phyloP scores from a whole-genome alignment of 768 basidiomycete genomes.

The Podaxis rugospora region DNA sequence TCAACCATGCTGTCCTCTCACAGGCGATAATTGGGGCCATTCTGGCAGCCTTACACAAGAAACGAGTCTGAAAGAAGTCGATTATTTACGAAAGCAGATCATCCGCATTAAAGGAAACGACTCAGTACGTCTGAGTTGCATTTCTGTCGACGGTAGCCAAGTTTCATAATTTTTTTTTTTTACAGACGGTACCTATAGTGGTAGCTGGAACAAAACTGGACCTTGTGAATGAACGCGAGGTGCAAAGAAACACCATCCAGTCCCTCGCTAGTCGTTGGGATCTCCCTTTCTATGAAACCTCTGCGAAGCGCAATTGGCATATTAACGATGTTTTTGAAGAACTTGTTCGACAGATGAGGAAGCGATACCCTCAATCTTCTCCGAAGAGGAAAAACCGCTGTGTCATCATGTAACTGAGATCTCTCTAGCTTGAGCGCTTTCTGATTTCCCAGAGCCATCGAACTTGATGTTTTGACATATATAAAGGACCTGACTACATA shows the following conservation, averaged over 20 bases:
- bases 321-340: slow-evolving; percentile 76
- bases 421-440: not conserved
- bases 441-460: not conserved
- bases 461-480: not conserved
- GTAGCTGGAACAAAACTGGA: slow-evolving; percentile 87
- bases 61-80: slow-evolving; percentile 74
- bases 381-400: slow-evolving; percentile 32
- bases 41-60: slow-evolving; percentile 69
- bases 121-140: slow-evolving; percentile 31
- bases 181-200: slow-evolving; percentile 69
- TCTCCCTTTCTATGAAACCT: slow-evolving; percentile 82
- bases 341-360: slow-evolving; percentile 70
- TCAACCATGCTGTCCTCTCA: not conserved
- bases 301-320: slow-evolving; percentile 84
- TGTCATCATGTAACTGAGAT: slow-evolving; percentile 34
- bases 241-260: slow-evolving; percentile 60
- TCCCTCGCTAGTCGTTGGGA: slow-evolving; percentile 61
- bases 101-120: slow-evolving; percentile 73
- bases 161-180: not conserved
- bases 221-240: slow-evolving; percentile 76
- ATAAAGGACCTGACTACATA: slow-evolving; percentile 1
- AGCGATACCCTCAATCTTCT: slow-evolving; percentile 50
- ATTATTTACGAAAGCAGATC: slow-evolving; percentile 77
- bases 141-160: not conserved
- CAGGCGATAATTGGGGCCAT: not conserved